phyloP scores from a whole-genome alignment of 2,329 filamentous ascomycete genomes.

The Microthyrium microscopicum region DNA sequence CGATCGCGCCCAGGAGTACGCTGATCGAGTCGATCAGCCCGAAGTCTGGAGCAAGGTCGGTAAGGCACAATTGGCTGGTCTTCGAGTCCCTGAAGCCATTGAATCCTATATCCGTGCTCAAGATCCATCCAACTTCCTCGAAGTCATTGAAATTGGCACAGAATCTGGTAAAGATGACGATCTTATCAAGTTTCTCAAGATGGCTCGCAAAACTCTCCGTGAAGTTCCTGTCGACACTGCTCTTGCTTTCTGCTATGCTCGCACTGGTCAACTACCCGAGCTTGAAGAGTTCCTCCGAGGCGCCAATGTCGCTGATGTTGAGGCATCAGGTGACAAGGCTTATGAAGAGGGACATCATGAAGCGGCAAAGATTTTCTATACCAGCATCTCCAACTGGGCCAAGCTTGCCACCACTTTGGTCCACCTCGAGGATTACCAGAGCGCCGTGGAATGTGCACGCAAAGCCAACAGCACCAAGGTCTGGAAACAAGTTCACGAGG shows the following conservation, averaged over 20 bases:
- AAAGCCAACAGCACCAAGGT: slow-evolving; percentile 99
- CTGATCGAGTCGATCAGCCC: slow-evolving; percentile 80
- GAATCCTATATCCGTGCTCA: slow-evolving; percentile 94
- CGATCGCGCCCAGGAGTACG: slow-evolving; percentile 88
- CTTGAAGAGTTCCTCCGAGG: slow-evolving; percentile 90
- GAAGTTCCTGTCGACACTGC: slow-evolving; percentile 89
- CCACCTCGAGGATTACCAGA: slow-evolving; percentile 93
- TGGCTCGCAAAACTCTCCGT: slow-evolving; percentile 92
- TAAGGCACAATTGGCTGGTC: slow-evolving; percentile 91
- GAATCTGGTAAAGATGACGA: slow-evolving; percentile 97
- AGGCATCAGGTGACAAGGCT: slow-evolving; percentile 95
- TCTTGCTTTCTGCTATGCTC: slow-evolving; percentile 83
- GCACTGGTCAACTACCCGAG: slow-evolving; percentile 78
- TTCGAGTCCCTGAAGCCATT: slow-evolving; percentile 81
- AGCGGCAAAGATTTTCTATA: slow-evolving; percentile 97
- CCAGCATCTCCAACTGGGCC: slow-evolving; percentile 97
- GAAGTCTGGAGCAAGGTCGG: slow-evolving; percentile 98
- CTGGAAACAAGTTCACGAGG: slow-evolving; percentile 96
- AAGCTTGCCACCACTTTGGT: slow-evolving; percentile 96
- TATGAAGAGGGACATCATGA: slow-evolving; percentile 88
- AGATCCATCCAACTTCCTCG: slow-evolving; percentile 81
- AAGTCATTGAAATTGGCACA: slow-evolving; percentile 91
- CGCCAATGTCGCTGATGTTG: slow-evolving; percentile 88
- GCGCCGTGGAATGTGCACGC: slow-evolving; percentile 89
- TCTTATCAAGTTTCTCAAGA: slow-evolving; percentile 86